Evolutionary conservation across 1,284 basidiomycete genomes (phyloP).

Genomic region (Cystobasidium sp.): DNA sequence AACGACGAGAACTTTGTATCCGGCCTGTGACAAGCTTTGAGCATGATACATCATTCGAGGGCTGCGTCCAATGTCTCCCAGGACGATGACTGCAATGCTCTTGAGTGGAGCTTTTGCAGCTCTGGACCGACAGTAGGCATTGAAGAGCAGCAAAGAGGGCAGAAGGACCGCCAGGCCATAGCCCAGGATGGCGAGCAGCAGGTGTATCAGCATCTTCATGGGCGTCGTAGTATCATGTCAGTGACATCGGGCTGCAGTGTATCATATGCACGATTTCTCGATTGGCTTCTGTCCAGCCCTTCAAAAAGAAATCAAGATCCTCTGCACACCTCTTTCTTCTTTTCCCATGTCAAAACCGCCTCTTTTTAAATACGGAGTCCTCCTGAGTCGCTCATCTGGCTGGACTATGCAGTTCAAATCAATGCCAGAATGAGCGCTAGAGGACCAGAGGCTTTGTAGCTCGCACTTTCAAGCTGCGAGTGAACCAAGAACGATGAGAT

Average conservation of each 20-base stretch:
- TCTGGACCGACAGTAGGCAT: not conserved
- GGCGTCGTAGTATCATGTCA: not conserved
- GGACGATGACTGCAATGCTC: conserved; percentile 81
- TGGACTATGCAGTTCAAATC: not conserved
- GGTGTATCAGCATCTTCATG: not conserved
- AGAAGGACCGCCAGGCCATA: conserved; percentile 7
- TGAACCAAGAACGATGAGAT: conserved; percentile 27
- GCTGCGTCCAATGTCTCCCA: conserved; percentile 93
- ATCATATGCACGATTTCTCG: not conserved
- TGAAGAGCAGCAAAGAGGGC: conserved; percentile 17
- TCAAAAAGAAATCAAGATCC: not conserved
- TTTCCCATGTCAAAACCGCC: conserved; percentile 33
- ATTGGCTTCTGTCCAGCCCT: not conserved
- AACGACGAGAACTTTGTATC: conserved; percentile 79
- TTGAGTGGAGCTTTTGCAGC: conserved; percentile 17
- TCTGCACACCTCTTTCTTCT: not conserved
- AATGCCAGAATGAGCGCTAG: conserved; percentile 34
- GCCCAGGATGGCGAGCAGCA: conserved; percentile 6
- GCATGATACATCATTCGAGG: conserved; percentile 99
- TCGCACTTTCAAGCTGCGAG: conserved; percentile 25
- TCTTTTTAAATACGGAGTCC: conserved; percentile 31
- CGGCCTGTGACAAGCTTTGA: conserved; percentile 80
- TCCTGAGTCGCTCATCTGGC: conserved; percentile 37
- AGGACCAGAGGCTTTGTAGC: conserved; percentile 39
- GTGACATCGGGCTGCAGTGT: not conserved